A percentile compares a stretch with the other conserved stretches of the same genome.
Conservation (phyloP, 345 rosid genomes). For the Combretum micranthum region DNA sequence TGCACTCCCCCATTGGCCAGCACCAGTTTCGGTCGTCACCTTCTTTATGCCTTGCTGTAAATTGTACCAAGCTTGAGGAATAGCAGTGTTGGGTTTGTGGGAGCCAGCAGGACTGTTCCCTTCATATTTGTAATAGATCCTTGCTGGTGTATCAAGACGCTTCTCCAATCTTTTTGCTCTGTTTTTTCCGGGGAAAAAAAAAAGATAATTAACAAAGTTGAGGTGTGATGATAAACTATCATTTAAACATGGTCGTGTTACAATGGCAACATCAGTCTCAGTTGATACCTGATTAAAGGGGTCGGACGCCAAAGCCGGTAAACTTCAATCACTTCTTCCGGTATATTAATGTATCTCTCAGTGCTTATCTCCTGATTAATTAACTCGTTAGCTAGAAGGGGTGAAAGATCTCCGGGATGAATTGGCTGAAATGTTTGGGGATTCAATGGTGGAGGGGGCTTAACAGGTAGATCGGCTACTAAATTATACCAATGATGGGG, state of each 20-base stretch:
- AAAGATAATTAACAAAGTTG: too few relatives aligned
- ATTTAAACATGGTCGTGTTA: too few relatives aligned
- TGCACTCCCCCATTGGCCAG: constrained; percentile 97
- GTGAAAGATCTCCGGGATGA: constrained; percentile 68
- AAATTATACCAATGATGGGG: constrained; percentile 74
- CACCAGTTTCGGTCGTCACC: constrained; percentile 88
- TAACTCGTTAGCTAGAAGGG: constrained; percentile 72
- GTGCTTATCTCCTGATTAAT: constrained; percentile 72
- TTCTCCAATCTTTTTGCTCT: constrained; percentile 98
- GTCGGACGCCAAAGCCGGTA: constrained; percentile 94
- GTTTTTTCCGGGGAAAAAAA: constrained; percentile 4
- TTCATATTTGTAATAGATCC: constrained; percentile 90
- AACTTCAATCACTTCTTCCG: constrained; percentile 76
- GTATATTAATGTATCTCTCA: constrained; percentile 74
- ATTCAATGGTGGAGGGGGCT: constrained; percentile 81
- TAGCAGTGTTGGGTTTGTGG: constrained; percentile 84
- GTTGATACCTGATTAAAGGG: constrained; percentile 67
- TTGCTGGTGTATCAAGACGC: constrained; percentile 79
- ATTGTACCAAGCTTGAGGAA: constrained; percentile 84
- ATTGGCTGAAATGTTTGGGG: constrained; percentile 70
- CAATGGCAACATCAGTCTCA: too few relatives aligned
- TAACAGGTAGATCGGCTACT: constrained; percentile 66
- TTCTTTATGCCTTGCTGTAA: constrained; percentile 72
- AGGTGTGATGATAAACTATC: too few relatives aligned
- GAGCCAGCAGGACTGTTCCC: constrained; percentile 98